phyloP scores from a whole-genome alignment of 345 rosid genomes.

The Hypericum androsaemum region DNA sequence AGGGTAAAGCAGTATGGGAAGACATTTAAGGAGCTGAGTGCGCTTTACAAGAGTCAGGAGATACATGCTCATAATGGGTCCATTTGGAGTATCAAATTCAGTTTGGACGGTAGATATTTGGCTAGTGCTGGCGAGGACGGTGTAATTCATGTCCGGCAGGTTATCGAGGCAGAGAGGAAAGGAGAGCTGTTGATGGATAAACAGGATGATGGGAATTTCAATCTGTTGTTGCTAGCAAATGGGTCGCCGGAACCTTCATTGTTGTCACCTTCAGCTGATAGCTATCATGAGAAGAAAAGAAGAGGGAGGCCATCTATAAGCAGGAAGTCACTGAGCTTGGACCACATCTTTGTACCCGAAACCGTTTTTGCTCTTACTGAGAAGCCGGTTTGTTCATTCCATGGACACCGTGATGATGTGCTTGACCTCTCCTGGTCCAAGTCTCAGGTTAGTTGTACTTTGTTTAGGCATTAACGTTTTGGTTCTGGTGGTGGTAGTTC shows the following conservation, averaged over 20 bases:
- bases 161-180: conserved; percentile 58
- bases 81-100: conserved; percentile 89
- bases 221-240: conserved; percentile 43
- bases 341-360: conserved; percentile 58
- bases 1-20: conserved; percentile 82
- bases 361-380: conserved; percentile 74
- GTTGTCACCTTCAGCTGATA: conserved; percentile 43
- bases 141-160: conserved; percentile 80
- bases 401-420: conserved; percentile 75
- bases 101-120: conserved; percentile 86
- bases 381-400: conserved; percentile 80
- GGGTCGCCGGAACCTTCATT: conserved; percentile 72
- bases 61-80: conserved; percentile 90
- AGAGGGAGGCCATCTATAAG: conserved; percentile 65
- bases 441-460: conserved; percentile 59
- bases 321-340: conserved; percentile 76
- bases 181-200: conserved; percentile 77
- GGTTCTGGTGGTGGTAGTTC: background rate
- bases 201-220: conserved; percentile 55
- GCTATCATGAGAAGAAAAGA: conserved; percentile 51
- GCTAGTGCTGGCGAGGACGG: conserved; percentile 98
- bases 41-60: conserved; percentile 79
- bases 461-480: background rate
- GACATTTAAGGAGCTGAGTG: conserved; percentile 68
- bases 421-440: conserved; percentile 99